phyloP scores from a whole-genome alignment of 257 asterid species.

The Solanum ossicruentum region DNA sequence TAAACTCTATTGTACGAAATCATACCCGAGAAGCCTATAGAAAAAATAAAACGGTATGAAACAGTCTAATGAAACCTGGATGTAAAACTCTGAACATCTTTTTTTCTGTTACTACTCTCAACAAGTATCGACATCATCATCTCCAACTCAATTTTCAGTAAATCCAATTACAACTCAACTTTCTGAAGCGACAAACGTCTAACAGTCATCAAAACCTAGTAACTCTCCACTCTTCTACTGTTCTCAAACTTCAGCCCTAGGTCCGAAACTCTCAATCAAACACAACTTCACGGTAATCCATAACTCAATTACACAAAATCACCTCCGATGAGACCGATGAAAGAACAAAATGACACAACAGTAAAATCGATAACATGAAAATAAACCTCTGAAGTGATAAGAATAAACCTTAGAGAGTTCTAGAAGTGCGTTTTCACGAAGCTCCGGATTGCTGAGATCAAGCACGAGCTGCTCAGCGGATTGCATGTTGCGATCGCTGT shows the following conservation, averaged over 20 bases:
- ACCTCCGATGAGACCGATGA: neutral
- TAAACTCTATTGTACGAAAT: neutral
- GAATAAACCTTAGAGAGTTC: constrained; percentile 10
- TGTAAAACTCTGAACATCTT: too few species aligned
- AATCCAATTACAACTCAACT: neutral
- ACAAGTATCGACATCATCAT: too few species aligned
- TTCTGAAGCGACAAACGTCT: neutral
- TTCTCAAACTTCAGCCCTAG: neutral
- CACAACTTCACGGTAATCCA: neutral
- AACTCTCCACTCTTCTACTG: neutral
- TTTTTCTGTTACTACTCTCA: too few species aligned
- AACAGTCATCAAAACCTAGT: neutral
- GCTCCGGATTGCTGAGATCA: constrained; percentile 9
- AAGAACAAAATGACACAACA: neutral
- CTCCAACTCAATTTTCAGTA: neutral
- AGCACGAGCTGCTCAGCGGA: constrained; percentile 29
- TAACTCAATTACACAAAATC: neutral
- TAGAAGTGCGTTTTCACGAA: constrained; percentile 13
- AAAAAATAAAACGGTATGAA: neutral
- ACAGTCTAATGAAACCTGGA: too few species aligned
- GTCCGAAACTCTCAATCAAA: neutral
- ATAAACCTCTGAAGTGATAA: neutral
- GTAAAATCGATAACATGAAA: neutral
- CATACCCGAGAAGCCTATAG: neutral
- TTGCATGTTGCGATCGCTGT: constrained; percentile 60